Evolutionary conservation across 805 yeast genomes (phyloP).

Genomic region (Zygoascus flipseniorum): DNA sequence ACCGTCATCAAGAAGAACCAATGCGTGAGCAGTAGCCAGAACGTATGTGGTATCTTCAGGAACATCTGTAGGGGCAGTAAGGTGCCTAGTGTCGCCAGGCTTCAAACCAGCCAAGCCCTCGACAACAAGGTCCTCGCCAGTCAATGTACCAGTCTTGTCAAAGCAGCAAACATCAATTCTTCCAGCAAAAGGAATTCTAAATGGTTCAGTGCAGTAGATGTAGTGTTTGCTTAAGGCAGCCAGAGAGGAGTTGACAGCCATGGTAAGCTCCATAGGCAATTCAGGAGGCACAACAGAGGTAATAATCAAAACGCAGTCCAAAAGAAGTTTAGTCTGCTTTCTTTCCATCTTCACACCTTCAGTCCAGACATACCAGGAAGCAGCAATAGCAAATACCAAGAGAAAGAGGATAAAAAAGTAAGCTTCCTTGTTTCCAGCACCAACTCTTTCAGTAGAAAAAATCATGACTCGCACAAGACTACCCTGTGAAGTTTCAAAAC

Average conservation of each 20-base stretch:
- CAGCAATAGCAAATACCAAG: conserved; percentile 85
- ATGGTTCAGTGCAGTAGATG: conserved; percentile 96
- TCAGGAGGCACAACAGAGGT: conserved; percentile 99
- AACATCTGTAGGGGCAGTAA: conserved; percentile 50
- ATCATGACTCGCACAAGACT: conserved; percentile 96
- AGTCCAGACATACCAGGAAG: conserved; percentile 96
- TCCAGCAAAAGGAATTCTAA: conserved; percentile 96
- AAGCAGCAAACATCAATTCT: conserved; percentile 97
- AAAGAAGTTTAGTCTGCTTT: conserved; percentile 82
- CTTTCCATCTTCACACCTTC: conserved; percentile 96
- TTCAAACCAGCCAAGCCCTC: conserved; percentile 91
- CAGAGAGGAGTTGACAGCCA: conserved; percentile 93
- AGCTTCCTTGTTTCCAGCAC: conserved; percentile 93
- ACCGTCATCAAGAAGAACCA: conserved; percentile 90
- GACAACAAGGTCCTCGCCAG: conserved; percentile 92
- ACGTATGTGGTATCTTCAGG: conserved; percentile 63
- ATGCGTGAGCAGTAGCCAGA: conserved; percentile 92
- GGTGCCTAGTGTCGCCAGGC: conserved; percentile 42
- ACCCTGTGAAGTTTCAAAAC: conserved; percentile 98
- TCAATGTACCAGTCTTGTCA: conserved; percentile 96
- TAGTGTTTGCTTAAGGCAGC: conserved; percentile 80
- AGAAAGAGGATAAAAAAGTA: conserved; percentile 85
- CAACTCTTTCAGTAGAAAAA: conserved; percentile 90
- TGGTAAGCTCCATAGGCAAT: conserved; percentile 95
- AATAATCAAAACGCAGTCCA: conserved; percentile 91